phyloP scores from a whole-genome alignment of 441 rosid genomes.

The Gossypium schwendimanii region DNA sequence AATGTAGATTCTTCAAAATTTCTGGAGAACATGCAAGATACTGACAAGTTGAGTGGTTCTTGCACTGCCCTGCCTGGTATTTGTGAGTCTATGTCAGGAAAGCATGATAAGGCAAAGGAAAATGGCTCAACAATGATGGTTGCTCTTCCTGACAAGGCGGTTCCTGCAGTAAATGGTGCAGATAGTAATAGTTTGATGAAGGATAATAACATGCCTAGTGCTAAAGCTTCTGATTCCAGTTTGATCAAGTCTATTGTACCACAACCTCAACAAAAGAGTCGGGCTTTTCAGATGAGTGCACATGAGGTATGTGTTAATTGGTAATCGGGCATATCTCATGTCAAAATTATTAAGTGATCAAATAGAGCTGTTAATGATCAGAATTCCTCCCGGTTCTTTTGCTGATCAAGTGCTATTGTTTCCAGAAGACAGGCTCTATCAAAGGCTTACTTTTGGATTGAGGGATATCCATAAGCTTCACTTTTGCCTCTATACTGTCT shows the following conservation, averaged over 20 bases:
- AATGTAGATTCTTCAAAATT: constrained; percentile 53
- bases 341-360: background rate
- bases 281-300: constrained; percentile 72
- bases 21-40: constrained; percentile 37
- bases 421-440: background rate
- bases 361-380: background rate
- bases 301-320: constrained; percentile 48
- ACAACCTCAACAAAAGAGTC: constrained; percentile 31
- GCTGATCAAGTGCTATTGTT: background rate
- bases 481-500: background rate
- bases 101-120: constrained; percentile 37
- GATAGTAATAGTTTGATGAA: constrained; percentile 23
- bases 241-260: constrained; percentile 24
- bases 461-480: background rate
- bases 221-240: constrained; percentile 23
- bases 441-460: background rate
- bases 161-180: constrained; percentile 28
- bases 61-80: constrained; percentile 17
- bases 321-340: background rate
- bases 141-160: constrained; percentile 25
- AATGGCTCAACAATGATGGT: constrained; percentile 30
- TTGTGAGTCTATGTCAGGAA: constrained; percentile 25
- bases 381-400: background rate
- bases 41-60: constrained; percentile 21
- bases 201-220: constrained; percentile 23